Percentiles rank a stretch among this genome's conserved stretches.
Evolutionary conservation across 306 rosid genomes (phyloP).

Genomic region (Citrullus colocynthis): DNA sequence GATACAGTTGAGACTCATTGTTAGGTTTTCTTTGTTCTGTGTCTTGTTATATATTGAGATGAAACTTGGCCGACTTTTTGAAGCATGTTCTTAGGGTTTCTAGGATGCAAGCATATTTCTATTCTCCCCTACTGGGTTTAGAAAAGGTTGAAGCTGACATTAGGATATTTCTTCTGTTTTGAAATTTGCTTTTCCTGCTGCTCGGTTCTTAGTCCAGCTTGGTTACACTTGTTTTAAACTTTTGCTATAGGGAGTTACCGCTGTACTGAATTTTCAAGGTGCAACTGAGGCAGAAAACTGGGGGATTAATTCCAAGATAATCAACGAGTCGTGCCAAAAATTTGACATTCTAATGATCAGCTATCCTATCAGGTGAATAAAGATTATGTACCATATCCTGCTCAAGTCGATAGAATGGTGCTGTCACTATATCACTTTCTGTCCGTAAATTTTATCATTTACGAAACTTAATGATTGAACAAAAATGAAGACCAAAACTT

Average conservation of each 20-base stretch:
- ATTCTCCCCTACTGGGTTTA: neutral
- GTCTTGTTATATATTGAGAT: neutral
- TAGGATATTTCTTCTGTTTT: constrained; percentile 8
- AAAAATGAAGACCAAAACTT: too few relatives aligned
- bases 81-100: neutral
- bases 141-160: neutral
- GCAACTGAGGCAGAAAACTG: constrained; percentile 87
- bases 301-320: constrained; percentile 62
- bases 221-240: constrained; percentile 15
- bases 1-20: neutral
- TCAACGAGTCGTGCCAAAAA: constrained; percentile 66
- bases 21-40: neutral
- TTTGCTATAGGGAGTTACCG: constrained; percentile 71
- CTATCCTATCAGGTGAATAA: constrained; percentile 73
- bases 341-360: constrained; percentile 70
- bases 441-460: neutral
- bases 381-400: neutral
- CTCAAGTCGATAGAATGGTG: constrained; percentile 1
- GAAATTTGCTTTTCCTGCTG: neutral
- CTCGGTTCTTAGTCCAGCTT: neutral
- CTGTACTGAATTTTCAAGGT: constrained; percentile 82
- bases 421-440: neutral
- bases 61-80: neutral
- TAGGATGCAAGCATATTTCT: neutral
- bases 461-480: neutral